Conservation (phyloP, 495 filamentous ascomycete species). For the Penicillium crystallinum region DNA sequence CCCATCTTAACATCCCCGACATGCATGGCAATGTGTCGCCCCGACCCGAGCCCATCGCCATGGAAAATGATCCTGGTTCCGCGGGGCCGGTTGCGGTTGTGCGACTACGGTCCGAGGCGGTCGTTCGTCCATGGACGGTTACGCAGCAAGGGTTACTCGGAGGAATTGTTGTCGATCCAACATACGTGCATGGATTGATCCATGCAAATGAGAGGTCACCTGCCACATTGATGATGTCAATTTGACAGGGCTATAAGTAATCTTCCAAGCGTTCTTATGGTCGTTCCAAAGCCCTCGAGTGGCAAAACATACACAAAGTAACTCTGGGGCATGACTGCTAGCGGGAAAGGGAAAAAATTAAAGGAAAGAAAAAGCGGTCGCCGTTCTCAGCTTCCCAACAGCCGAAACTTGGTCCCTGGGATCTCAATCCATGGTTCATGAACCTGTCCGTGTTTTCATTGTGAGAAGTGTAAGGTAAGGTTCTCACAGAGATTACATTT, state of each 20-base stretch:
- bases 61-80: conserved; percentile 27
- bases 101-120: conserved; percentile 26
- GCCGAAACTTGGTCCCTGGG: conserved; percentile 10
- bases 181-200: conserved; percentile 12
- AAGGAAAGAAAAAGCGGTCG: conserved; percentile 4
- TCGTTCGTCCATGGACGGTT: conserved; percentile 9
- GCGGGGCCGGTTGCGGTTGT: conserved; percentile 33
- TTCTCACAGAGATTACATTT: too few relatives aligned
- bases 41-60: conserved; percentile 30
- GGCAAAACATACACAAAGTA: background rate
- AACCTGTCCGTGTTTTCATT: background rate
- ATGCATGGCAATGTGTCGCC: conserved; percentile 14
- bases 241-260: background rate
- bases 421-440: conserved; percentile 3
- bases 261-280: too few relatives aligned
- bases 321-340: conserved; percentile 1
- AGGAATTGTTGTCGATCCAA: conserved; percentile 8
- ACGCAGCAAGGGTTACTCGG: conserved; percentile 15
- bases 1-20: background rate
- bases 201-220: conserved; percentile 9
- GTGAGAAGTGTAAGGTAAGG: background rate
- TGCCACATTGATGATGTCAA: conserved; percentile 12
- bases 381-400: conserved; percentile 8
- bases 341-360: background rate
- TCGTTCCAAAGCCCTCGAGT: too few relatives aligned